Evolutionary conservation across 768 basidiomycete species (phyloP), one percentile per base, ranked within the genome.

Genomic region (Calocera viscosa): DNA sequence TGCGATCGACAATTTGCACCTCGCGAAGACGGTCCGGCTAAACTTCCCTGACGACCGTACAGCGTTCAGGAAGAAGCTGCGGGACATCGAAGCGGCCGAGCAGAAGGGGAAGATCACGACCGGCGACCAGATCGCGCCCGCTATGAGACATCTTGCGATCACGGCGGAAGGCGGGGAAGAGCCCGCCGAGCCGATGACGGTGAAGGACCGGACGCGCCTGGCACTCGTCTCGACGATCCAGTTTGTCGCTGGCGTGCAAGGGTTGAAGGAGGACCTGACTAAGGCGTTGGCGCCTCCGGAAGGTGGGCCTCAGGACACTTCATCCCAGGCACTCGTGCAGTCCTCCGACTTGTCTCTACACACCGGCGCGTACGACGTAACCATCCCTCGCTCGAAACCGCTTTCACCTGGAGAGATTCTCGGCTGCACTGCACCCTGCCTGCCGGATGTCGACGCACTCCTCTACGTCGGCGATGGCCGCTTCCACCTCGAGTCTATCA

Each of bases 211-310:
- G 3, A 96, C 93, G 19, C 83, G 88, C 68, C 77, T 98, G 19
- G 94, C 94, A 0, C 77, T 98, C 30, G 96, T 99, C 0, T 97
- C 94, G 0, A 99, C 96, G 0, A 97, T 99, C 34, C 96, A 99
- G 75, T 99, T 99, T 73, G 92, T 94, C 24, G 87, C 94, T 7
- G 91, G 95, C 12, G 80, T 98, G 12, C 93, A 97, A 69, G 83
- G 82, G 28, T 83, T 98, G 28, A 89, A 90, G 71, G 89, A 92
- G 32, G 87, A 91, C 72, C 80, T 97, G 2, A 72, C 5, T 64
- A 65, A 14, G 67, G 64, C 5, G 67, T 73, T n/a, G 34, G 22
- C 7, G n/a, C 74, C 73, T 19, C 69, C 69, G 17, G 43, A 72
- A 24, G 66, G 63, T 32, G 69, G 67, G 17, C 34, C 66, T 8